Base-by-base conservation (phyloP, 768 basidiomycete species). In the Gymnopilus junonius region DNA sequence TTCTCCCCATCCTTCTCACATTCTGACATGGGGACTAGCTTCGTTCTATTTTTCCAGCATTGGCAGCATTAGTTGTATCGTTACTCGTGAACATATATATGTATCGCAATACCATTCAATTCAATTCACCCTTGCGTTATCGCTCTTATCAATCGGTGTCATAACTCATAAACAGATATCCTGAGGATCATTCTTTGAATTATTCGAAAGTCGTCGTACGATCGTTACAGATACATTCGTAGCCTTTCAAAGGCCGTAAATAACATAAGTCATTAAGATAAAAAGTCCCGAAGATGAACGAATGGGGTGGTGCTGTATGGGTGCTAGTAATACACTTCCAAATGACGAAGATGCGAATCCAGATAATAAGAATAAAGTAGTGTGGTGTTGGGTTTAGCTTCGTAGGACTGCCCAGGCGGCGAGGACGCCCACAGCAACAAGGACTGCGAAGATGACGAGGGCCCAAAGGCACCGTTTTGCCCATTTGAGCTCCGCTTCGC, bases 381-480 rank as follows among this genome's bases (percentile, higher is more conserved):
- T 21, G 37, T 15, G 21, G 31, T 11, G 23, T 20, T 7, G 14
- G 25, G 23, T 61, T 61, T 43, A 61, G 32, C 55, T 34, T 3
- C 61, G 61, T 10, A 71, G 27, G 63, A 74, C 43, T 12, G 70
- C 75, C 77, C 79, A 83, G 12, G 73, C 68, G 7, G 70, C 69
- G 5, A 80, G 40, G 8, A 72, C 80, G 20, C 68, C 73, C 4
- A 74, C 61, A 32, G 74, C 69, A 4, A 69, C 72, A 42, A 83
- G 68, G 59, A 83, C 68, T 25, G 78, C 55, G 57, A 90, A 73
- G 25, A 80, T 74, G 20, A 83, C 35, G 32, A 88, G 76, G 1
- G 89, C 89, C 65, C 71, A 80, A 35, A 87, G 74, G 71, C 85
- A 88, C 8, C 85, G 77, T 61, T 74, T 76, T 5, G 86, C 86